Percentiles rank a stretch among this genome's conserved stretches.
phyloP scores from a whole-genome alignment of 1,139 yeast species.

The Kurtzmaniella quercitrusa region DNA sequence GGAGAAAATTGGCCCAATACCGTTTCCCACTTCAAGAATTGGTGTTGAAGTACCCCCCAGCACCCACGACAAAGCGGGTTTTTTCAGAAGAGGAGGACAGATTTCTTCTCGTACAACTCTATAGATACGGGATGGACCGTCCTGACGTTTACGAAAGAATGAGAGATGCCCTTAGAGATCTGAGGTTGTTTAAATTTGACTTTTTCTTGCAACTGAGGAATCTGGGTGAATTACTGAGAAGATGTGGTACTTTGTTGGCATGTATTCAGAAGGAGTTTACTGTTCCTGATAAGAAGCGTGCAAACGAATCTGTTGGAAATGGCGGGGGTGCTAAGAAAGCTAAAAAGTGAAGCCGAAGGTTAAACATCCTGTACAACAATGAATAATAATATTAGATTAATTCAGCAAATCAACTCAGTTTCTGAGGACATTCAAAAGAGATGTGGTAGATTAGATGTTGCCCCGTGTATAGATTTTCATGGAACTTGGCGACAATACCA shows the following conservation, averaged over 20 bases:
- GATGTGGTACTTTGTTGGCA: slow-evolving; percentile 63
- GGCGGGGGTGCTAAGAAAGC: slow-evolving; percentile 17
- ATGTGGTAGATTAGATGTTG: background rate
- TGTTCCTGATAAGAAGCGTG: slow-evolving; percentile 16
- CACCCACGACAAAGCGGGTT: slow-evolving; percentile 51
- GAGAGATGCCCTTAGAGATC: slow-evolving; percentile 55
- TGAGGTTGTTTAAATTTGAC: slow-evolving; percentile 64
- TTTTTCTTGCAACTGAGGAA: slow-evolving; percentile 69
- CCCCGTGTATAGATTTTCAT: background rate
- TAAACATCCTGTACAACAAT: too few species aligned
- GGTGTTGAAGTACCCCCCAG: slow-evolving; percentile 57
- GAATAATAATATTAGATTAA: too few species aligned
- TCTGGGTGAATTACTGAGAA: slow-evolving; percentile 58
- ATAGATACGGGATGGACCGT: slow-evolving; percentile 62
- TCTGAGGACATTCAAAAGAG: too few species aligned
- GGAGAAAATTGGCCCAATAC: slow-evolving; percentile 60
- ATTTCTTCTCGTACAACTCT: slow-evolving; percentile 60
- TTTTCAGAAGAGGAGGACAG: slow-evolving; percentile 76
- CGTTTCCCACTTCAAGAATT: slow-evolving; percentile 64
- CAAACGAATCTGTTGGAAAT: slow-evolving; percentile 10
- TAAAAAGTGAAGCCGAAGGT: slow-evolving; percentile 7
- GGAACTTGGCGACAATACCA: too few species aligned
- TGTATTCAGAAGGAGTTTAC: slow-evolving; percentile 57
- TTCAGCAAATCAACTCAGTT: too few species aligned
- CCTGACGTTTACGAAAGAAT: slow-evolving; percentile 63